phyloP scores from a whole-genome alignment of 129 eudicot genomes.

The Rutidosis leptorrhynchoides region DNA sequence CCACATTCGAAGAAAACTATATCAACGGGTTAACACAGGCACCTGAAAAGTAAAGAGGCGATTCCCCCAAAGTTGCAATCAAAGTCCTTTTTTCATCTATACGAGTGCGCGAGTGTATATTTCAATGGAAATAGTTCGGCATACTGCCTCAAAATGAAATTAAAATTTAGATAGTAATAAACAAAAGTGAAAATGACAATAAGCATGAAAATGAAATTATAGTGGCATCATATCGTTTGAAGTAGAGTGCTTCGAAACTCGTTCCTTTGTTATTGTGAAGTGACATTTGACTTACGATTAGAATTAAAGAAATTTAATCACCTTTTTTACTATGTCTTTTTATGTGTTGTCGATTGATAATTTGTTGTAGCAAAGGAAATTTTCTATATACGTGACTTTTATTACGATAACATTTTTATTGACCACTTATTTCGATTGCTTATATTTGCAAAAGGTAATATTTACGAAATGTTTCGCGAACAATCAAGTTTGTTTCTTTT shows the following conservation, averaged over 20 bases:
- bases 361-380: slow-evolving; percentile 12
- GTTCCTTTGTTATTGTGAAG: not conserved
- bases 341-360: not conserved
- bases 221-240: slow-evolving; percentile 10
- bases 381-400: too few relatives aligned
- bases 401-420: not conserved
- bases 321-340: slow-evolving; percentile 1
- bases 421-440: slow-evolving; percentile 5
- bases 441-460: not conserved
- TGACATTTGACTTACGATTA: not conserved
- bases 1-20: too few relatives aligned
- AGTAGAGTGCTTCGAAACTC: slow-evolving; percentile 9
- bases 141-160: too few relatives aligned
- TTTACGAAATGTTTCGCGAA: not conserved
- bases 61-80: too few relatives aligned
- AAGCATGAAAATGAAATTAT: not conserved
- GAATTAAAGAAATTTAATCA: not conserved
- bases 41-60: too few relatives aligned
- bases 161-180: too few relatives aligned
- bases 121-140: too few relatives aligned
- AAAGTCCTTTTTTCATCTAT: too few relatives aligned
- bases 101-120: too few relatives aligned
- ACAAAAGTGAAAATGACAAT: not conserved
- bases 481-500: not conserved
- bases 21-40: too few relatives aligned